Conservation (phyloP, 768 basidiomycete genomes). For the Pisolithus orientalis region DNA sequence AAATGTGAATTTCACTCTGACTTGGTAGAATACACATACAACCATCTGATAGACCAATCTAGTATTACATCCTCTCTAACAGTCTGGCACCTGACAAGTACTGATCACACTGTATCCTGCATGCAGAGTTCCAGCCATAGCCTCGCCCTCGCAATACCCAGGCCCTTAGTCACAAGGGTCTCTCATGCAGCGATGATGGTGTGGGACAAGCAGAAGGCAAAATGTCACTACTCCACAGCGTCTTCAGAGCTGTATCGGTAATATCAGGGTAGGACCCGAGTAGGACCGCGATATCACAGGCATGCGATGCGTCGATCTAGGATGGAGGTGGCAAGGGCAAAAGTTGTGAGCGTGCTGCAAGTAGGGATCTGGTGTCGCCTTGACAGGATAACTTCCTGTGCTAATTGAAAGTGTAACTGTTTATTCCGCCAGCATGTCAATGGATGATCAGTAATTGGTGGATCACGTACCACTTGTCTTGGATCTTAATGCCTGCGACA, state of each 20-base stretch:
- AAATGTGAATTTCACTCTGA: too few relatives aligned
- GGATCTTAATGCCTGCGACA: constrained; percentile 96
- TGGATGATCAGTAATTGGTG: neutral
- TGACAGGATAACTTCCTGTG: constrained; percentile 92
- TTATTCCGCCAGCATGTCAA: constrained; percentile 52
- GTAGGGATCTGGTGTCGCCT: constrained; percentile 90
- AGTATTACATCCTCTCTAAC: constrained; percentile 80
- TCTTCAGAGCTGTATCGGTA: constrained; percentile 77
- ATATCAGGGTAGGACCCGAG: constrained; percentile 89
- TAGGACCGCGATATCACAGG: constrained; percentile 81
- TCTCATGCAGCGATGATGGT: constrained; percentile 37
- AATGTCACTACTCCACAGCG: constrained; percentile 52
- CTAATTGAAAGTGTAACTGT: constrained; percentile 95
- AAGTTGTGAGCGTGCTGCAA: constrained; percentile 92
- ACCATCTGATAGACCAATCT: too few relatives aligned
- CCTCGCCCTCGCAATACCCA: constrained; percentile 73
- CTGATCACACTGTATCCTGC: constrained; percentile 68
- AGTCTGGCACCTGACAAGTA: constrained; percentile 81
- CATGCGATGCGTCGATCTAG: constrained; percentile 65
- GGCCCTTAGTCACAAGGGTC: constrained; percentile 73
- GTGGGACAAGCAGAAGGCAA: too few relatives aligned
- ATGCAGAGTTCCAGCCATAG: constrained; percentile 88
- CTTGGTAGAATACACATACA: too few relatives aligned
- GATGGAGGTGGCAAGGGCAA: constrained; percentile 66
- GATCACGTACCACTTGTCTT: constrained; percentile 76